Evolutionary conservation across 768 basidiomycete species (phyloP), one percentile per base, ranked within the genome.

Genomic region (Mrakia frigida): DNA sequence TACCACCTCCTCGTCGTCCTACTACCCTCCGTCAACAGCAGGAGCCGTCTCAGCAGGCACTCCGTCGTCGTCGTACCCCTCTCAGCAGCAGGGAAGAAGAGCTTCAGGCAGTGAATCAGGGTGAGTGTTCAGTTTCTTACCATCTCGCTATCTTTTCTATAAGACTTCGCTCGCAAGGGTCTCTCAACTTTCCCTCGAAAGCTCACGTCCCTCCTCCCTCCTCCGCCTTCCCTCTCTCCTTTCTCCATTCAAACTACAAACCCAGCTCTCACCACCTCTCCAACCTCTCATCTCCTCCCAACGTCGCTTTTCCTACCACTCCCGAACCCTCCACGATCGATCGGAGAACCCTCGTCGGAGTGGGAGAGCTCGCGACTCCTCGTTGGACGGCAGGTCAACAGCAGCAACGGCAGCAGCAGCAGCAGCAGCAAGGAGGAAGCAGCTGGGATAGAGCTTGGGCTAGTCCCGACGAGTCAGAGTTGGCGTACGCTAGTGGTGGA

Each of bases 301-400:
- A 35, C 21, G 41, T 37, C 4, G 53, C 70, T 18, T 73, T 76
- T 53, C 74, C 76, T 10, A 60, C 77, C 11, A 81, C 81, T 9
- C 83, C 83, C 9, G 81, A 80, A 35, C 75, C 79, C 6, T 74
- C 79, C 10, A 82, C 82, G 78, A 81, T 84, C n/a, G 94, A 98
- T 85, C 87, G 97, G 76, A 87, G 89, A 25, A 91, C 89, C 52
- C 88, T 98, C 56, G 89, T 98, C 73, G 97, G 97, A 35, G 92
- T 98, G 7, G 97, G 97, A 52, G 97, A 99, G 84, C 88, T 98
- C 43, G 86, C 94, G 28, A 99, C 97, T n/a, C 97, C 97, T 68
- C 88, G 94, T 78, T 99, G 94, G 95, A 87, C 80, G 7, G 60
- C 41, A 43, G 41, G 60, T 33, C 74, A 75, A 33, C 35, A 59